Conservation (phyloP, 352 stramenopile genomes). For the Pythium scleroteichum region DNA sequence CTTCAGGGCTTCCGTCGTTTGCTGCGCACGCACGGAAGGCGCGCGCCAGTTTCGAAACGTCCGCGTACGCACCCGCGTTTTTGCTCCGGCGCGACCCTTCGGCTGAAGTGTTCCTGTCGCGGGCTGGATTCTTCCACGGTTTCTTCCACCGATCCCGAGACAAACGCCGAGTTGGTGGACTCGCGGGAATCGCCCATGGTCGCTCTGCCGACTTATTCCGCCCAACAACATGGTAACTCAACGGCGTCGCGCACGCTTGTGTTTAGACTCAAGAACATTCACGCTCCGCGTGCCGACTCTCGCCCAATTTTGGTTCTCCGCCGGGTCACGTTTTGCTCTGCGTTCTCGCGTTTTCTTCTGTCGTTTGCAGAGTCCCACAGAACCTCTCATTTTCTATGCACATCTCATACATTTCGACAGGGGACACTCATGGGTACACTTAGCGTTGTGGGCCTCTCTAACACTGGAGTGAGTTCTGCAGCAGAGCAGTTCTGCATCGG, state of each 20-base stretch:
- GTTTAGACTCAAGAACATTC: not conserved
- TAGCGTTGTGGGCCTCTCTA: not conserved
- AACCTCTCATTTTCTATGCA: not conserved
- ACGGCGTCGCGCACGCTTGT: not conserved
- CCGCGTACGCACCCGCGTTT: not conserved
- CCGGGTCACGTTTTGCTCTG: not conserved
- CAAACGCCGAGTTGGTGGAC: not conserved
- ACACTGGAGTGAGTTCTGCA: not conserved
- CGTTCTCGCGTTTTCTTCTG: not conserved
- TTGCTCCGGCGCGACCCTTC: not conserved
- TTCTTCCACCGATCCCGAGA: not conserved
- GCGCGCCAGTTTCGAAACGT: slow-evolving; percentile 10
- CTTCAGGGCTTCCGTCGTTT: not conserved
- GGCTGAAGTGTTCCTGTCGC: slow-evolving; percentile 2
- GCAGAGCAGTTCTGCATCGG: not conserved
- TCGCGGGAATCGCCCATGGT: not conserved
- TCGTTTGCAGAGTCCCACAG: not conserved
- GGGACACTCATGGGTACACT: not conserved
- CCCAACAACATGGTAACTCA: not conserved
- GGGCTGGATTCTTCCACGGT: not conserved
- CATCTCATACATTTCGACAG: not conserved
- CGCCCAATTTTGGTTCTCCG: not conserved
- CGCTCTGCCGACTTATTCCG: not conserved
- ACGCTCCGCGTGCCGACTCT: not conserved
- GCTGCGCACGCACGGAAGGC: not conserved